Percentiles rank a stretch among this genome's conserved stretches.
phyloP scores from a whole-genome alignment of 495 filamentous ascomycete genomes.

The Neurospora intermedia region DNA sequence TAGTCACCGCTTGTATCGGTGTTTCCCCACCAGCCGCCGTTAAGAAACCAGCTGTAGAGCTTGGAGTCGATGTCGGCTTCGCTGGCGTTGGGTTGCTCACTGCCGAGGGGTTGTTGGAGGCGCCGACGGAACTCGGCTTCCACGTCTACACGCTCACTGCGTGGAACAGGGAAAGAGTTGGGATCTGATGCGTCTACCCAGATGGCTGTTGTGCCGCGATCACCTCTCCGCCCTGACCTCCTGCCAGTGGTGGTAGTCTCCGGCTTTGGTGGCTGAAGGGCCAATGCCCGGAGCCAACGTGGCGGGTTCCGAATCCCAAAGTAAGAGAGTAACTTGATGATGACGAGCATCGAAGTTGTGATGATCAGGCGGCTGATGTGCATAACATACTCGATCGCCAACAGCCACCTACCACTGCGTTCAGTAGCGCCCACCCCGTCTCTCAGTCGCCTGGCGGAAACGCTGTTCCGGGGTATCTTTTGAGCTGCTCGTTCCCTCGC shows the following conservation, averaged over 20 bases:
- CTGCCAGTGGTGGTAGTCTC: slow-evolving; percentile 20
- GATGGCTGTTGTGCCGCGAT: slow-evolving; percentile 3
- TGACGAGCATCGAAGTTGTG: slow-evolving; percentile 44
- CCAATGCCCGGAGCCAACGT: slow-evolving; percentile 47
- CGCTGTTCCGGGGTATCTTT: slow-evolving; percentile 38
- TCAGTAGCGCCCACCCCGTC: slow-evolving; percentile 71
- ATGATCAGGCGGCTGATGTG: slow-evolving; percentile 58
- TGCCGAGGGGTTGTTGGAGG: slow-evolving; percentile 17
- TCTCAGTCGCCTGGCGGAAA: slow-evolving; percentile 23
- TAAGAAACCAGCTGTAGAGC: slow-evolving; percentile 71
- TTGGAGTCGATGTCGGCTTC: slow-evolving; percentile 61
- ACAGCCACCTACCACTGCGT: slow-evolving; percentile 58
- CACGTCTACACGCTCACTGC: slow-evolving; percentile 58
- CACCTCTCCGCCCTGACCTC: slow-evolving; percentile 27
- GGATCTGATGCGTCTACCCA: slow-evolving; percentile 1
- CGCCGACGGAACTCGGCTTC: slow-evolving; percentile 61
- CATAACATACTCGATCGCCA: slow-evolving; percentile 62
- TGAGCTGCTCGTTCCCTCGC: slow-evolving; percentile 50
- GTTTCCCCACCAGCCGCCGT: slow-evolving; percentile 72
- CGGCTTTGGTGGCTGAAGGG: slow-evolving; percentile 29
- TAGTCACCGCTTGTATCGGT: slow-evolving; percentile 70
- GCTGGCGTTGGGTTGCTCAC: slow-evolving; percentile 22
- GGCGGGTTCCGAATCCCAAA: slow-evolving; percentile 56
- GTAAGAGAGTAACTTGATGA: slow-evolving; percentile 43
- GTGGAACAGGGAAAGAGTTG: slow-evolving; percentile 38